These are phyloP conservation scores for Candida montana DNA, from an alignment of 805 yeast genomes.

Conservation along the genomic window DNA sequence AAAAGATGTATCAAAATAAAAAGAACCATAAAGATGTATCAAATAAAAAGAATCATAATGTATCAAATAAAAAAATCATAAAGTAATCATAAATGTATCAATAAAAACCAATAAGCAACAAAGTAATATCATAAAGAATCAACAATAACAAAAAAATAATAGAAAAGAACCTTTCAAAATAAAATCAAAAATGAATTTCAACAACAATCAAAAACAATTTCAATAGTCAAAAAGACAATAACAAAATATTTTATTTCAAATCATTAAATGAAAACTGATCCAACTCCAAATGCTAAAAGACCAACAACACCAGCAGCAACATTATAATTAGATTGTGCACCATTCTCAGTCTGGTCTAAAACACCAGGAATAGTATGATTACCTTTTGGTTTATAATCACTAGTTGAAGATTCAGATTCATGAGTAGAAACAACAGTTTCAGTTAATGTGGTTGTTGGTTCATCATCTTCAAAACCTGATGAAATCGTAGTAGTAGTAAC, in stretches of 20 bases:
- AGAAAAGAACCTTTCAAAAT: no score
- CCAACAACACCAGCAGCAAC: constrained; percentile 2
- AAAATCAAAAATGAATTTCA: no score
- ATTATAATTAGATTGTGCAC: constrained; percentile 1
- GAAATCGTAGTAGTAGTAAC: constrained; percentile 26
- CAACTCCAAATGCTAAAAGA: constrained; percentile 8
- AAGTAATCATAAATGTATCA: neutral
- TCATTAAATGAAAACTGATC: constrained; percentile 12
- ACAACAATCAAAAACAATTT: neutral
- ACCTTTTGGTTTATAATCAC: neutral
- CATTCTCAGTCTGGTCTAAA: constrained; percentile 28
- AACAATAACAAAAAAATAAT: neutral
- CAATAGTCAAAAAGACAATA: neutral
- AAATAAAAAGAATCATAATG: neutral
- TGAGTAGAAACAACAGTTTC: constrained; percentile 24
- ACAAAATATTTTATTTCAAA: neutral
- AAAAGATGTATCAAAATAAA: neutral
- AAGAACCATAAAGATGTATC: neutral
- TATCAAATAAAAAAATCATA: neutral
- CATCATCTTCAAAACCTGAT: constrained; percentile 24
- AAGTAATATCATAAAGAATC: no score
- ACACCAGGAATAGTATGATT: constrained; percentile 26
- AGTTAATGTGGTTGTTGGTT: constrained; percentile 2
- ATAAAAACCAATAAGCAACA: neutral
- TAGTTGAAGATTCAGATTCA: constrained; percentile 32